A percentile compares a stretch with the other conserved stretches of the same genome.
These are phyloP conservation scores for Salix exigua DNA, from an alignment of 345 rosid genomes.

Conservation along the genomic window DNA sequence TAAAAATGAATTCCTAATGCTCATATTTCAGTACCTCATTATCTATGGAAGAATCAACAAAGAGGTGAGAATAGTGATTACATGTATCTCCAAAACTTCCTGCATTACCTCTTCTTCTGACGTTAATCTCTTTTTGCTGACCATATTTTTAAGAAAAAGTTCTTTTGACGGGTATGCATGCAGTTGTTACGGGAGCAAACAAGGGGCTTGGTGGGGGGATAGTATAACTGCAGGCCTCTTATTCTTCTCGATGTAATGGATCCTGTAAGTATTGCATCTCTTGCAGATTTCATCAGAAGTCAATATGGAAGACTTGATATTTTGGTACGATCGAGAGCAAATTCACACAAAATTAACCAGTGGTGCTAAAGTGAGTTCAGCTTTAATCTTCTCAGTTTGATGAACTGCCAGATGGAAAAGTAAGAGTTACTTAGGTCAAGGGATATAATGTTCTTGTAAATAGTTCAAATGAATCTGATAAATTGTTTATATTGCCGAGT, in stretches of 20 bases:
- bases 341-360: neutral
- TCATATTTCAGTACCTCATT: neutral
- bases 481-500: too few relatives aligned
- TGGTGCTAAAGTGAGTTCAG: neutral
- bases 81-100: neutral
- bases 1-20: neutral
- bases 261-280: constrained; percentile 27
- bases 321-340: constrained; percentile 19
- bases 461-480: too few relatives aligned
- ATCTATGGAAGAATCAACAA: constrained; percentile 6
- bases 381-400: too few relatives aligned
- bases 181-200: constrained; percentile 11
- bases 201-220: neutral
- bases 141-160: neutral
- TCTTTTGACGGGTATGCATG: constrained; percentile 6
- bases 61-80: neutral
- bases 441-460: too few relatives aligned
- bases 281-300: constrained; percentile 33
- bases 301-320: constrained; percentile 50
- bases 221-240: neutral
- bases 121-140: neutral
- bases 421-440: too few relatives aligned
- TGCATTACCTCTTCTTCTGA: neutral
- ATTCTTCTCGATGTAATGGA: constrained; percentile 50
- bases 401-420: too few relatives aligned